phyloP scores from a whole-genome alignment of 352 stramenopile genomes.

The Pythium monospermum region DNA sequence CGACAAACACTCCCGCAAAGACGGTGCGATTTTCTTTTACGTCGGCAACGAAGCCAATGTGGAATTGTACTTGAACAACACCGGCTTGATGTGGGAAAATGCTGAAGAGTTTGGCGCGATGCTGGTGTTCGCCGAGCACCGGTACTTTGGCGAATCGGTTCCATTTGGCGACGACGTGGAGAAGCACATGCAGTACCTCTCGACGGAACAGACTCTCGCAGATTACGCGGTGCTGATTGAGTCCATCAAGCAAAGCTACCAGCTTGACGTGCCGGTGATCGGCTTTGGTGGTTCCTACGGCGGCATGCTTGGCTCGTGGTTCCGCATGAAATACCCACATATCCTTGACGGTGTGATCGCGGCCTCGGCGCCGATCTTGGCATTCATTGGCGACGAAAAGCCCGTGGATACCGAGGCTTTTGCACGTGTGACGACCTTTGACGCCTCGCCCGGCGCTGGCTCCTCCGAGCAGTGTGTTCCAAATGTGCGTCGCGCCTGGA shows the following conservation, averaged over 20 bases:
- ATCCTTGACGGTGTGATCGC: slow-evolving; percentile 89
- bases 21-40: slow-evolving; percentile 91
- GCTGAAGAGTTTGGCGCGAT: slow-evolving; percentile 85
- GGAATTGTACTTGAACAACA: slow-evolving; percentile 94
- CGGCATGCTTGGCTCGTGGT: slow-evolving; percentile 91
- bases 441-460: slow-evolving; percentile 63
- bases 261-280: slow-evolving; percentile 70
- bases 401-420: slow-evolving; percentile 69
- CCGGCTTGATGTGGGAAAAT: slow-evolving; percentile 95
- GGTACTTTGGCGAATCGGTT: slow-evolving; percentile 94
- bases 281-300: slow-evolving; percentile 92
- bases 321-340: slow-evolving; percentile 91
- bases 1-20: slow-evolving; percentile 50
- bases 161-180: slow-evolving; percentile 58
- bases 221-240: slow-evolving; percentile 82
- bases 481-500: slow-evolving; percentile 75
- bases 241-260: slow-evolving; percentile 42
- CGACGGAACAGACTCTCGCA: slow-evolving; percentile 82
- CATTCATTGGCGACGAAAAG: slow-evolving; percentile 55
- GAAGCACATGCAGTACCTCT: slow-evolving; percentile 72
- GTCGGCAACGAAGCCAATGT: slow-evolving; percentile 95
- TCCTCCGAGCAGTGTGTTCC: slow-evolving; percentile 57
- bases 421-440: slow-evolving; percentile 43
- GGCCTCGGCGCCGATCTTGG: slow-evolving; percentile 85
- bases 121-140: slow-evolving; percentile 96